phyloP scores from a whole-genome alignment of 202 grass and related monocot species.

The Brachypodium distachyon region DNA sequence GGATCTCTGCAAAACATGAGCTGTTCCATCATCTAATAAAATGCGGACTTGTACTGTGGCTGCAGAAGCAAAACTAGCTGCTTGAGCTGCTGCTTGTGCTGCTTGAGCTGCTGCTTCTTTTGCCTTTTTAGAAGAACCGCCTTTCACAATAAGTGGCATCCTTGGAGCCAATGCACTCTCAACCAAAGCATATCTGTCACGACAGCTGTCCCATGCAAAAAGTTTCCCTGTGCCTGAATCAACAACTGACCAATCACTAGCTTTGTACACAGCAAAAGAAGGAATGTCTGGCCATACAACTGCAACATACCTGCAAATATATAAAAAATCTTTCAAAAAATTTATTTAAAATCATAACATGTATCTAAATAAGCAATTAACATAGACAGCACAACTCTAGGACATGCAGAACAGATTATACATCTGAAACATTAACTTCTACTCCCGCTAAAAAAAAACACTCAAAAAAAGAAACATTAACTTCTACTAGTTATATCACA shows the following conservation, averaged over 20 bases:
- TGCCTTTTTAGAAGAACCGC: slow-evolving; percentile 94
- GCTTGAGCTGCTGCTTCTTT: slow-evolving; percentile 88
- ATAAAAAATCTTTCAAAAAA: slow-evolving; percentile 5
- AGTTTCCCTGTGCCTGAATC: slow-evolving; percentile 95
- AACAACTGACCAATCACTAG: slow-evolving; percentile 89
- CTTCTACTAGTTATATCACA: no score
- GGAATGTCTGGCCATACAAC: slow-evolving; percentile 95
- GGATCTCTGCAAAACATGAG: slow-evolving; percentile 88
- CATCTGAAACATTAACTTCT: background rate
- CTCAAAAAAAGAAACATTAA: no score
- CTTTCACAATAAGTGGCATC: slow-evolving; percentile 79
- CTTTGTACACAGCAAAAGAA: slow-evolving; percentile 90
- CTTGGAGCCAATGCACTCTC: slow-evolving; percentile 81
- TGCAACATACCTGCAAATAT: slow-evolving; percentile 83
- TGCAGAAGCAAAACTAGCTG: slow-evolving; percentile 78
- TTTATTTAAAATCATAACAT: background rate
- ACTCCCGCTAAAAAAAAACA: no score
- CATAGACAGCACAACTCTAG: background rate
- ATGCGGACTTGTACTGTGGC: slow-evolving; percentile 95
- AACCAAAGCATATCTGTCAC: slow-evolving; percentile 92
- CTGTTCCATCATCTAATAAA: slow-evolving; percentile 90
- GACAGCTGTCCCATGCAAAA: slow-evolving; percentile 93
- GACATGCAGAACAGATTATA: slow-evolving; percentile 7
- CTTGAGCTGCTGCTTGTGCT: slow-evolving; percentile 82
- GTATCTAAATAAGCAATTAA: background rate